Evolutionary conservation across 352 stramenopile species (phyloP).

Genomic region (Phytopythium helicoides): DNA sequence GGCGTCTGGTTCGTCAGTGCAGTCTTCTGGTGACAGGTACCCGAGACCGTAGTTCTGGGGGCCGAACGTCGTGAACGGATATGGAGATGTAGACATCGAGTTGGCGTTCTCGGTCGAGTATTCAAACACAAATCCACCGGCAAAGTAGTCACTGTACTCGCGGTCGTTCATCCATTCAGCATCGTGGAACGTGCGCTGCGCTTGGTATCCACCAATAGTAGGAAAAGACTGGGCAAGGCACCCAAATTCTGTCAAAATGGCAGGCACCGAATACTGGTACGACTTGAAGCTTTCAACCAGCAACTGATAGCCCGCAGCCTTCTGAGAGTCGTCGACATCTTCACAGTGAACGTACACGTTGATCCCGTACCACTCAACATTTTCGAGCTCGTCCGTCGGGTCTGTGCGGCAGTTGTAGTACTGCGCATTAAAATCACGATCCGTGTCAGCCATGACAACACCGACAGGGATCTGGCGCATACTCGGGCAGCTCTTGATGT

Average conservation of each 20-base stretch:
- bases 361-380: constrained; percentile 83
- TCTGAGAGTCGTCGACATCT: constrained; percentile 31
- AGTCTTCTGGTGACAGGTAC: constrained; percentile 66
- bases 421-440: constrained; percentile 55
- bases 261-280: constrained; percentile 50
- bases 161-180: constrained; percentile 50
- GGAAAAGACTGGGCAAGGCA: constrained; percentile 24
- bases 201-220: constrained; percentile 58
- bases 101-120: constrained; percentile 82
- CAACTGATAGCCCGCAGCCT: constrained; percentile 55
- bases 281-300: constrained; percentile 54
- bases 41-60: constrained; percentile 77
- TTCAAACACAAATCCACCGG: constrained; percentile 72
- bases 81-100: constrained; percentile 46
- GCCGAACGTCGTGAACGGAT: constrained; percentile 63
- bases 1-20: constrained; percentile 37
- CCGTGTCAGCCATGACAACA: constrained; percentile 61
- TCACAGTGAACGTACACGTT: constrained; percentile 85
- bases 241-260: constrained; percentile 30
- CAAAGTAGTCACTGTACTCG: constrained; percentile 55
- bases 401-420: constrained; percentile 87
- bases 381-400: constrained; percentile 54
- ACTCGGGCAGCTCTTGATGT: constrained; percentile 47
- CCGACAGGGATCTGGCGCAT: constrained; percentile 75
- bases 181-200: constrained; percentile 77